phyloP scores from a whole-genome alignment of 306 rosid genomes.

The Begonia peltatifolia region DNA sequence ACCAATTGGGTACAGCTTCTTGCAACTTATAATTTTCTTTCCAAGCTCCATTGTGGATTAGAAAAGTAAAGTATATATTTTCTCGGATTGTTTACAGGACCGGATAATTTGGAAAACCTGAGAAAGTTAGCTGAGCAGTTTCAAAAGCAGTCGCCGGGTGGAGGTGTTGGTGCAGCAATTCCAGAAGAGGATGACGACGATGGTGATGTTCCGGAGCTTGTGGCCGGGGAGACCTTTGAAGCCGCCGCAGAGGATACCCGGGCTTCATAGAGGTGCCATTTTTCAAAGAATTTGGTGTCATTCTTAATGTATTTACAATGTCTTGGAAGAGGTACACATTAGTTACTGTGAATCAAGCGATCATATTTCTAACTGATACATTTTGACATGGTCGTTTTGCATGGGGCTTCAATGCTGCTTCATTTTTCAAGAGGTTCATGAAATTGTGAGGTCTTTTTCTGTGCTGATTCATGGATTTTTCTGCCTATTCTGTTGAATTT shows the following conservation, averaged over 20 bases:
- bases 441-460: too few relatives aligned
- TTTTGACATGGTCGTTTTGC: not conserved
- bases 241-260: constrained; percentile 64
- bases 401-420: not conserved
- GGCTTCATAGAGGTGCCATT: constrained; percentile 25
- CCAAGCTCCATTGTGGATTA: too few relatives aligned
- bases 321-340: not conserved
- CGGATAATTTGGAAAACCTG: constrained; percentile 85
- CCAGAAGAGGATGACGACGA: constrained; percentile 50
- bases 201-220: constrained; percentile 79
- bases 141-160: constrained; percentile 76
- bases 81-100: constrained; percentile 34
- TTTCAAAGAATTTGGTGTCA: constrained; percentile 17
- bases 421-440: not conserved
- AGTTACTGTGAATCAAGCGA: not conserved
- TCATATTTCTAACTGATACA: not conserved
- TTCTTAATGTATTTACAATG: constrained; percentile 18
- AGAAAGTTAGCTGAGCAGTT: constrained; percentile 83
- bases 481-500: too few relatives aligned
- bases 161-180: constrained; percentile 24
- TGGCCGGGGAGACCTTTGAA: constrained; percentile 75
- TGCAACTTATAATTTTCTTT: not conserved
- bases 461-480: too few relatives aligned
- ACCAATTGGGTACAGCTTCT: constrained; percentile 55
- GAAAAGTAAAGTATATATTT: too few relatives aligned